Evolutionary conservation across 2,329 filamentous ascomycete genomes (phyloP).

Genomic region (Neofusicoccum laricinum): DNA sequence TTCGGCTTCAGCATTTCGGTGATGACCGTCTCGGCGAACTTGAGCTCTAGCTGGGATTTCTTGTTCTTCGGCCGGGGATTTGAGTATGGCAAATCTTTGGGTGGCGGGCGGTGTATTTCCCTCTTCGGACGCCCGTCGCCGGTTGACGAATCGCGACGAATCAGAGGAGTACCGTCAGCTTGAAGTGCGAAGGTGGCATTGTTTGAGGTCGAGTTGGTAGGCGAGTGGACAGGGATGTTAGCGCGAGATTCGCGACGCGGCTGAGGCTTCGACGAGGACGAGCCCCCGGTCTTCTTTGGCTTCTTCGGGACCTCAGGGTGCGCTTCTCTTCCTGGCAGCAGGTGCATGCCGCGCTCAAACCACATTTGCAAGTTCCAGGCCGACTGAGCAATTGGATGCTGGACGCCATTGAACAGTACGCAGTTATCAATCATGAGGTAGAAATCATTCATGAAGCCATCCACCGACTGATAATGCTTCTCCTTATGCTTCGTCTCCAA

Average conservation of each 20-base stretch:
- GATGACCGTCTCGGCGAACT: slow-evolving; percentile 82
- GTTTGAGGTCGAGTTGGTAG: slow-evolving; percentile 29
- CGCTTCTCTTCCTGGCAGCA: slow-evolving; percentile 59
- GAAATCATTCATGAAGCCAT: slow-evolving; percentile 72
- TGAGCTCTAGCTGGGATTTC: slow-evolving; percentile 83
- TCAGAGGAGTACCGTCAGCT: slow-evolving; percentile 74
- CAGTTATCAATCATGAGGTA: slow-evolving; percentile 77
- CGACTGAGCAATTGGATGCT: slow-evolving; percentile 69
- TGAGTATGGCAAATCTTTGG: slow-evolving; percentile 86
- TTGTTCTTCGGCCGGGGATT: slow-evolving; percentile 82
- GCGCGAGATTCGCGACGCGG: slow-evolving; percentile 49
- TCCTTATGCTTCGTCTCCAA: slow-evolving; percentile 79
- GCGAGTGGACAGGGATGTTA: slow-evolving; percentile 43
- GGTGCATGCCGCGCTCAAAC: slow-evolving; percentile 60
- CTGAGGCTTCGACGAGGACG: slow-evolving; percentile 40
- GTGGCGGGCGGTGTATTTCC: slow-evolving; percentile 86
- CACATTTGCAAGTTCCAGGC: slow-evolving; percentile 60
- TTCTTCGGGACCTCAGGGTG: slow-evolving; percentile 55
- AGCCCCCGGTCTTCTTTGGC: slow-evolving; percentile 41
- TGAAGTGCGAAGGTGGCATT: slow-evolving; percentile 70
- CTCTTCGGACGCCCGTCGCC: slow-evolving; percentile 84
- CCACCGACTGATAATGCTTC: slow-evolving; percentile 65
- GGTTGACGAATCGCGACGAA: slow-evolving; percentile 79
- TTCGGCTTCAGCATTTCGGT: slow-evolving; percentile 74
- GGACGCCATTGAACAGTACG: slow-evolving; percentile 74